Evolutionary conservation across 2,329 filamentous ascomycete genomes (phyloP), one percentile per base, ranked within the genome.

Genomic region (Phialocephala sp.): DNA sequence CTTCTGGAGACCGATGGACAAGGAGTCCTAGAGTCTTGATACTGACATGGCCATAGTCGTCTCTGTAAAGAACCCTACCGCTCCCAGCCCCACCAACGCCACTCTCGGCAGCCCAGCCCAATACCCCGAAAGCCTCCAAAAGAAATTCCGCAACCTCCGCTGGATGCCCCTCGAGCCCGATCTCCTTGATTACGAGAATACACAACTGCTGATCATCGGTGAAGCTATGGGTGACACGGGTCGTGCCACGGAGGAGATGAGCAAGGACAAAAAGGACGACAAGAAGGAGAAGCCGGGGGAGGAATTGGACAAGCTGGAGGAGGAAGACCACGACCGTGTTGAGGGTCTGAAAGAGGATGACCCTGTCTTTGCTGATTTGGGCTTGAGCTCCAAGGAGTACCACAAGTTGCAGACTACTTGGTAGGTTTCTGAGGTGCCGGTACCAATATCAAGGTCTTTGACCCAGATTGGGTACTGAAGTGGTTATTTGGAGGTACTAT

Each of bases 151-250:
- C 18, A 83, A 85, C 8, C 82, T 91, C 1, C 87, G 91, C 54
- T 97, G 93, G 93, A 83, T 88, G 63, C 87, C 91, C 0, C 83
- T 91, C 0, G 82, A 89, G 69, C 91, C 93, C 0, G 86, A 90
- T 65, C 88, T 93, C 71, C 81, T 97, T 2, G 85, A 94, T 72
- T 92, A 91, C 74, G 83, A 83, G 39, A 91, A 92, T 69, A 86
- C 90, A 0, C 92, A 97, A 74, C 84, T 97, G 62, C 79, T 97
- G 11, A 83, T 97, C 64, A 89, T 97, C 54, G 93, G 93, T 8
- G 88, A 92, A 72, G 84, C 84, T 0, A 80, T 78, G 27, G 82
- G 85, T 0, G 85, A 85, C 2, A 73, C 86, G 8, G 80, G 82
- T 4, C 86, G 85, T 66, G 88, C 87, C 0, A 79, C 86, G 0